phyloP scores from a whole-genome alignment of 2,329 filamentous ascomycete genomes.

The Ophiostoma himal-ulmi region DNA sequence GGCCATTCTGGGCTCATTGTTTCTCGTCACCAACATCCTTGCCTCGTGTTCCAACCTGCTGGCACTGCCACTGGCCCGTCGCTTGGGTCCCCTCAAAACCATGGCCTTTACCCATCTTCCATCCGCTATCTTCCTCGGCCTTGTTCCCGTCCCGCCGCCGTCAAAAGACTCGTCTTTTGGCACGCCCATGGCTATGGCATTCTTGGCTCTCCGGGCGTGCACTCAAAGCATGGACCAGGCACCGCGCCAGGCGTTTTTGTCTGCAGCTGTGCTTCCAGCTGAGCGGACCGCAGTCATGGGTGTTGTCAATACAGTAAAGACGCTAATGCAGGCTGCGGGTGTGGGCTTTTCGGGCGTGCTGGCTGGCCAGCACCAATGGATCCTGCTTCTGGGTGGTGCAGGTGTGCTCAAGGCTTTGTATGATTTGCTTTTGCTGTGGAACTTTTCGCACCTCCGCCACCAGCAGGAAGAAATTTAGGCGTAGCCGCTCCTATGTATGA shows the following conservation, averaged over 20 bases:
- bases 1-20: slow-evolving; percentile 48
- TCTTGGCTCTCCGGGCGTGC: slow-evolving; percentile 57
- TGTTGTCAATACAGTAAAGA: slow-evolving; percentile 63
- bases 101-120: slow-evolving; percentile 73
- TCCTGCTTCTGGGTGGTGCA: slow-evolving; percentile 24
- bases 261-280: slow-evolving; percentile 55
- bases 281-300: slow-evolving; percentile 70
- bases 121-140: slow-evolving; percentile 57
- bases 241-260: slow-evolving; percentile 63
- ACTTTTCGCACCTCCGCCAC: slow-evolving; percentile 13
- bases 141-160: slow-evolving; percentile 40
- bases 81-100: slow-evolving; percentile 50
- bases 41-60: slow-evolving; percentile 47
- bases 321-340: slow-evolving; percentile 55
- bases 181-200: slow-evolving; percentile 36
- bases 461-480: not conserved
- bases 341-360: slow-evolving; percentile 60
- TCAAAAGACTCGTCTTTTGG: slow-evolving; percentile 11
- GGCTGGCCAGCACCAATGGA: slow-evolving; percentile 36
- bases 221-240: slow-evolving; percentile 65
- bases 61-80: slow-evolving; percentile 49
- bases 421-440: slow-evolving; percentile 35
- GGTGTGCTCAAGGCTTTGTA: slow-evolving; percentile 26
- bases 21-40: slow-evolving; percentile 49
- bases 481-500: not conserved